phyloP scores from a whole-genome alignment of 192 early-diverging fungal genomes.

The Mortierella antarctica region DNA sequence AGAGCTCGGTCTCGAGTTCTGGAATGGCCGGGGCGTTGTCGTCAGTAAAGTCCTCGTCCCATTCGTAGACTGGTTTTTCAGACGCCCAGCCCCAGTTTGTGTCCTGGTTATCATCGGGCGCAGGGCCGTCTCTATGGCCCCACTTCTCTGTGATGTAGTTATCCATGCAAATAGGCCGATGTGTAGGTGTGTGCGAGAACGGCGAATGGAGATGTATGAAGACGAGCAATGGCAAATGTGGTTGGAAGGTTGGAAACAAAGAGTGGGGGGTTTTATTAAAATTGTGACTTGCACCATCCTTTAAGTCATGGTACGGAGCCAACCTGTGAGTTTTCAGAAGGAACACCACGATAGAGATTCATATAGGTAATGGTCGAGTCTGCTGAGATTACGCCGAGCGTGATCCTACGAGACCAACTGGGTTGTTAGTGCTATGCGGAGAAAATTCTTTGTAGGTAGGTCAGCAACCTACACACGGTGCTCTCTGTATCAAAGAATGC shows the following conservation, averaged over 20 bases:
- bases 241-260: background rate
- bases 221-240: background rate
- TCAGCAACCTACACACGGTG: no score
- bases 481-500: background rate
- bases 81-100: constrained; percentile 46
- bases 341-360: constrained; percentile 17
- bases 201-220: background rate
- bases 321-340: background rate
- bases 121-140: background rate
- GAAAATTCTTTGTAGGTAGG: background rate
- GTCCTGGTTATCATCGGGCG: background rate
- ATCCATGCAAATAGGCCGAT: background rate
- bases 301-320: no score
- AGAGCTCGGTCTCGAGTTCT: constrained; percentile 71
- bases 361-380: constrained; percentile 43
- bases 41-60: constrained; percentile 64
- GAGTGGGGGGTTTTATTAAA: background rate
- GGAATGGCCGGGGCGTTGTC: constrained; percentile 70
- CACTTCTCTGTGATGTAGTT: constrained; percentile 1
- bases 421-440: constrained; percentile 1
- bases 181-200: background rate
- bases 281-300: background rate
- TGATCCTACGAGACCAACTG: constrained; percentile 9
- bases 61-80: constrained; percentile 59
- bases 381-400: constrained; percentile 18